Evolutionary conservation across 352 stramenopile genomes (phyloP), one percentile per base, ranked within the genome.

Genomic region (Phytopythium sindhum): DNA sequence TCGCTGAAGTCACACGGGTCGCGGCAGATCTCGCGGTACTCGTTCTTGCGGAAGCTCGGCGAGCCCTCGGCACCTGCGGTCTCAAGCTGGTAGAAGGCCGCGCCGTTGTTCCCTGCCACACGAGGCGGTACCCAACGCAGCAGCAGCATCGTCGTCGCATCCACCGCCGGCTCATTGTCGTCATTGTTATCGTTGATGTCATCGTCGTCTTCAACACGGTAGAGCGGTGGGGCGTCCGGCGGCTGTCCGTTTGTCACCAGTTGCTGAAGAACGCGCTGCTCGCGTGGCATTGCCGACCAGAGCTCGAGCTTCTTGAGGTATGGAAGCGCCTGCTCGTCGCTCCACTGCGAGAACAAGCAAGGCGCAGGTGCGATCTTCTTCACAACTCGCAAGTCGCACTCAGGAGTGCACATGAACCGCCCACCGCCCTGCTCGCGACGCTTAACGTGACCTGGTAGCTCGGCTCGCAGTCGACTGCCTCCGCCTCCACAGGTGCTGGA

Each of bases 1-100:
- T 94, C 85, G 39, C 87, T 74, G 45, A 85, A 95, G 60, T 97
- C 81, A 17, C 84, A 82, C 5, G 93, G 93, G 67, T 98, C 93
- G 0, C 93, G 80, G 50, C 84, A 95, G 39, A 98, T 73, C 65
- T 97, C 90, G 15, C 76, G 60, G 64, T 89, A 95, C 39, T 86
- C 69, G 60, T 89, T 91, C 26, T 86, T 60, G 15, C 84, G 78
- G 45, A 90, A 93, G 15, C 67, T 88, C 12, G 67, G 51, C 17
- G 80, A 86, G 23, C 86, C 86, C 54, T 95, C 86, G 0, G 83
- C 86, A 7, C 86, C 86, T 9, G 86, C 86, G 2, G 82, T 91
- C 61, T 95, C 86, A 19, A 95, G 73, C 24, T 90, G 80, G 59
- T 92, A 95, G 50, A 95, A 95, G n/a, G 84, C 82, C 0, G 84